A percentile compares a stretch with the other conserved stretches of the same genome.
phyloP scores from a whole-genome alignment of 1,284 basidiomycete species.

The Ganoderma boninense region DNA sequence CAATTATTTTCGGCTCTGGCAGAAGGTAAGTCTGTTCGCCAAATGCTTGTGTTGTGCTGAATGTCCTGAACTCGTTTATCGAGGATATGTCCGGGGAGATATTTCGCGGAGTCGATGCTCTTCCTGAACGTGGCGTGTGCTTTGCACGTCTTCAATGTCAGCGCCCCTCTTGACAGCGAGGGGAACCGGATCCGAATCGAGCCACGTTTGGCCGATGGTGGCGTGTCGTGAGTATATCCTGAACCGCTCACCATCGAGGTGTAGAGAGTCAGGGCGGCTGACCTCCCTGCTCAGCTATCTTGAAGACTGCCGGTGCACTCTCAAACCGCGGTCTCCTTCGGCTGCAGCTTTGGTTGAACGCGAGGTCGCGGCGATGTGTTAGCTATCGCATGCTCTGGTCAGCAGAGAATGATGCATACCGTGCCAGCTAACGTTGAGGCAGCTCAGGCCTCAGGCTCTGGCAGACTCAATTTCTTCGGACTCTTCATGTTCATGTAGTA shows the following conservation, averaged over 20 bases:
- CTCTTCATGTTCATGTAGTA: too few species aligned
- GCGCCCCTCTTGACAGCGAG: neutral
- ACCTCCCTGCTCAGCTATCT: neutral
- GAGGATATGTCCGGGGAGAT: neutral
- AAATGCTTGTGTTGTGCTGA: neutral
- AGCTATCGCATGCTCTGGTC: too few species aligned
- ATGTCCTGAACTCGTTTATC: neutral
- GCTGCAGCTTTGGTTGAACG: neutral
- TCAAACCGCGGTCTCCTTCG: neutral
- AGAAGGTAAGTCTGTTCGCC: neutral
- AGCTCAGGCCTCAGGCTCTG: too few species aligned
- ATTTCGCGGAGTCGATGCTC: neutral
- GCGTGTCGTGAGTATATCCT: neutral
- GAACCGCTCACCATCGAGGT: too few species aligned
- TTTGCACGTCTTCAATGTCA: neutral
- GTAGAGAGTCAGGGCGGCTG: too few species aligned
- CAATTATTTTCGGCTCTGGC: neutral
- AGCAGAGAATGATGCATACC: too few species aligned
- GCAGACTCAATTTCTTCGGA: too few species aligned
- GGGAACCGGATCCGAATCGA: neutral
- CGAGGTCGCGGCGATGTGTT: neutral
- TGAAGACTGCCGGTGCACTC: slow-evolving; percentile 7
- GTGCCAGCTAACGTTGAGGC: too few species aligned
- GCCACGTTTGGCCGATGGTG: neutral
- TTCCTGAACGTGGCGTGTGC: neutral